phyloP scores from a whole-genome alignment of 192 early-diverging fungal genomes.

The Umbelopsis sp. region DNA sequence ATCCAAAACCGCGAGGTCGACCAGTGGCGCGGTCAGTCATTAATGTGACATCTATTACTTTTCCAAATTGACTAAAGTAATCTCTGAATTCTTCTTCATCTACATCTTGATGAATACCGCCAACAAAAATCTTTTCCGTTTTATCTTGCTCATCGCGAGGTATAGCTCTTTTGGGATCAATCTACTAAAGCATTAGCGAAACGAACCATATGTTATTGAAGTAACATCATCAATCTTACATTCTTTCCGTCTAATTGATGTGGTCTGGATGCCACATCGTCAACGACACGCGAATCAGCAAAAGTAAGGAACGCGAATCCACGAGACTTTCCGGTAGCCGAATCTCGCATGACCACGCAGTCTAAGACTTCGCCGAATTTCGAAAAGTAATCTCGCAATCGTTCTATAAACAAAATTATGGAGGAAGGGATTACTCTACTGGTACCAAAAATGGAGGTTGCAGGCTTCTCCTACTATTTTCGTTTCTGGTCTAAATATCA shows the following conservation, averaged over 20 bases:
- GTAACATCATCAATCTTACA: slow-evolving; percentile 48
- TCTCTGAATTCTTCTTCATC: slow-evolving; percentile 83
- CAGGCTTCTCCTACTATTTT: background rate
- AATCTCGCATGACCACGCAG: slow-evolving; percentile 78
- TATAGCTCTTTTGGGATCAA: slow-evolving; percentile 75
- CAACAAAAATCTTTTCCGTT: slow-evolving; percentile 92
- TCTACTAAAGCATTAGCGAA: slow-evolving; percentile 41
- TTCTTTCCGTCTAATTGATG: slow-evolving; percentile 80
- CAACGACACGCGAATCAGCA: slow-evolving; percentile 59
- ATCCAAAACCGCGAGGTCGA: slow-evolving; percentile 93
- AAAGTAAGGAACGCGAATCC: slow-evolving; percentile 84
- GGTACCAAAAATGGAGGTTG: slow-evolving; percentile 18
- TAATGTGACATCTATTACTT: slow-evolving; percentile 80
- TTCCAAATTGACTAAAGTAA: slow-evolving; percentile 87
- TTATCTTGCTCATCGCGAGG: slow-evolving; percentile 77
- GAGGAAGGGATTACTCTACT: slow-evolving; percentile 21
- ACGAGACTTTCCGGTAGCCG: slow-evolving; percentile 64
- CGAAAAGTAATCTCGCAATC: slow-evolving; percentile 68
- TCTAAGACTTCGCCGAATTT: slow-evolving; percentile 74
- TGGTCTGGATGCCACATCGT: slow-evolving; percentile 66
- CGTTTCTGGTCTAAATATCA: slow-evolving; percentile 1
- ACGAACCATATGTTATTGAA: background rate
- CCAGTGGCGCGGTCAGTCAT: slow-evolving; percentile 87
- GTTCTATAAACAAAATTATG: slow-evolving; percentile 56
- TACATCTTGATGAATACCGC: slow-evolving; percentile 84